Conservation (phyloP, 805 yeast species). For the Hagleromyces aurorensis region DNA sequence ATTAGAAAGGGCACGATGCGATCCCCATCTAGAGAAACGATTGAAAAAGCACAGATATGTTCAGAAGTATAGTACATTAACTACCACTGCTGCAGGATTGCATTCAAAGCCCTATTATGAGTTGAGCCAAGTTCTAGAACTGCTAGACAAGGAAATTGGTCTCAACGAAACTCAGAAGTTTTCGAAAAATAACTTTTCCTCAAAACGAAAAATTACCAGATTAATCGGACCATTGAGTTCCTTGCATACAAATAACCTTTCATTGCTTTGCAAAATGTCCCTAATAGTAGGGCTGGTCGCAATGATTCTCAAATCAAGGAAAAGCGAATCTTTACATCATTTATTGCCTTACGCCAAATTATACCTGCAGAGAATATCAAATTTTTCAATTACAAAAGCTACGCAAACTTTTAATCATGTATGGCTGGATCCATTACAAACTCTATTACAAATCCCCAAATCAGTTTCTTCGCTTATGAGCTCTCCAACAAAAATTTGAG, state of each 20-base stretch:
- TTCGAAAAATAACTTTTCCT: slow-evolving; percentile 2
- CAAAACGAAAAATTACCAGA: background rate
- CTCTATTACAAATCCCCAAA: slow-evolving; percentile 3
- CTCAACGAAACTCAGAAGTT: slow-evolving; percentile 9
- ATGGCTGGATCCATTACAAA: slow-evolving; percentile 12
- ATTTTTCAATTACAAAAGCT: slow-evolving; percentile 7
- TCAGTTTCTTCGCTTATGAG: background rate
- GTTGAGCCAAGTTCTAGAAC: slow-evolving; percentile 4
- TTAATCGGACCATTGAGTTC: too few relatives aligned
- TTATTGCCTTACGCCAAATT: slow-evolving; percentile 7
- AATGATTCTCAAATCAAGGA: slow-evolving; percentile 6
- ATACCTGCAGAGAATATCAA: slow-evolving; percentile 4
- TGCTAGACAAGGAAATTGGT: slow-evolving; percentile 15
- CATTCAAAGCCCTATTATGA: slow-evolving; percentile 3
- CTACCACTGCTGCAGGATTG: slow-evolving; percentile 20
- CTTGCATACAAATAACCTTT: too few relatives aligned
- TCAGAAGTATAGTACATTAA: slow-evolving; percentile 25
- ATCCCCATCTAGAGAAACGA: slow-evolving; percentile 3
- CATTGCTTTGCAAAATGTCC: slow-evolving; percentile 10
- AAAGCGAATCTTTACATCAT: slow-evolving; percentile 4
- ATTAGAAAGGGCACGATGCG: slow-evolving; percentile 6
- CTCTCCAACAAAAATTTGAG: slow-evolving; percentile 1
- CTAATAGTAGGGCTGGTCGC: slow-evolving; percentile 11
- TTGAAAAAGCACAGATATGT: slow-evolving; percentile 8
- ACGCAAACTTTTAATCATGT: slow-evolving; percentile 7